Base-by-base conservation (phyloP, 2,329 filamentous ascomycete genomes). In the Aspergillus jensenii region DNA sequence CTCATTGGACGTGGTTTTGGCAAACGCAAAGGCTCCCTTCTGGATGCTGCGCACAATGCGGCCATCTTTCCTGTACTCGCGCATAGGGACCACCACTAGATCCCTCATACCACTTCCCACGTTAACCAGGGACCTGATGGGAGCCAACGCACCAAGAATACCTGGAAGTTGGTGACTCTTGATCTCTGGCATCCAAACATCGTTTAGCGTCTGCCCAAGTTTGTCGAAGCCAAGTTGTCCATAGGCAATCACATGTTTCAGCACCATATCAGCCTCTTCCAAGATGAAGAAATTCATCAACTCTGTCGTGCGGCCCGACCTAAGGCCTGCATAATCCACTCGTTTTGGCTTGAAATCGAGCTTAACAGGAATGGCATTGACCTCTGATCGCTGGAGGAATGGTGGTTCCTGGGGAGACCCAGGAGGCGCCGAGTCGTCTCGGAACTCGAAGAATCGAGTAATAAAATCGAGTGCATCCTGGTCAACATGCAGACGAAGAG, bases 221-320 rank as follows among this genome's bases (percentile, higher is more conserved):
- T 90, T 87, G 65, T 98, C 93, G 66, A 98, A 97, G 0, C 95
- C 95, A 7, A 87, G 87, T 1, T 96, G 85, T 27, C 96, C 95
- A 65, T 98, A 97, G 37, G 98, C 86, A 65, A 99, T 98, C 25
- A 90, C 90, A 71, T 93, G 93, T 12, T 90, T 86, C 53, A 99
- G 83, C 6, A 89, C 85, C 82, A 99, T 90, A 60, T 93, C 87
- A 2, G 95, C 87, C 63, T 90, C 88, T 65, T 99, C 95, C 1
- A 99, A 84, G 14, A 93, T 90, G 63, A 99, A 84, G 71, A 99
- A 97, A 74, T 99, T 99, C 93, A 98, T 98, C 69, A 99, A 96
- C 73, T 99, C 95, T 0, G 91, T 96, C 0, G 95, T 98, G 64
- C 91, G 91, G 2, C 95, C 95, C 1, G 95, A 97, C 25, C 93